These are phyloP conservation scores for Adansonia madagascariensis DNA, from an alignment of 441 rosid species.

Conservation along the genomic window DNA sequence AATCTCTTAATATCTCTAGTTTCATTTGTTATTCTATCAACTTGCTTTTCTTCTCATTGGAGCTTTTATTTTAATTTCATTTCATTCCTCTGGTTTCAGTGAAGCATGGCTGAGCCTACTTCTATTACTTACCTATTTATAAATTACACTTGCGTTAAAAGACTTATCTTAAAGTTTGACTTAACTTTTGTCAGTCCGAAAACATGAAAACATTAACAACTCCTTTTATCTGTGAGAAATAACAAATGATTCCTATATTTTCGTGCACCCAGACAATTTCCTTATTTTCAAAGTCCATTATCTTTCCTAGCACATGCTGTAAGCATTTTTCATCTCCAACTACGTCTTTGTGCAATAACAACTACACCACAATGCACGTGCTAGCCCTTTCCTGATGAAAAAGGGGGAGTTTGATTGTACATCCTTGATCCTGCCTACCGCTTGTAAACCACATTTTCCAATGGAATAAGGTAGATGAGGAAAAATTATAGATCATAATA, in stretches of 20 bases:
- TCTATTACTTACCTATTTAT: neutral
- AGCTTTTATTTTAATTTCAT: slow-evolving; percentile 8
- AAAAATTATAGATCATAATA: slow-evolving; percentile 1
- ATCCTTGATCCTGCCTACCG: slow-evolving; percentile 1
- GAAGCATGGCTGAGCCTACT: slow-evolving; percentile 2
- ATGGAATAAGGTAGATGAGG: neutral
- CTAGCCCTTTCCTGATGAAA: neutral
- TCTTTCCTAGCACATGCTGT: neutral
- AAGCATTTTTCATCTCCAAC: neutral
- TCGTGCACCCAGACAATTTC: neutral
- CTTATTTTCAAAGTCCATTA: neutral
- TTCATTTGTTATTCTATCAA: neutral
- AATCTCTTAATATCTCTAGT: slow-evolving; percentile 29
- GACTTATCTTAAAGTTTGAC: neutral
- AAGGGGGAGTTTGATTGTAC: neutral
- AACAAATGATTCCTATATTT: neutral
- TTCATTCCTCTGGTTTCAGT: neutral
- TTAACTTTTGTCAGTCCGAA: neutral
- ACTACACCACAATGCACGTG: neutral
- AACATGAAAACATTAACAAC: neutral
- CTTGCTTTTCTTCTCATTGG: neutral
- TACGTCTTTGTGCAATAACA: neutral
- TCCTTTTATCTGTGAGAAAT: neutral
- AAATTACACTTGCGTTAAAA: neutral
- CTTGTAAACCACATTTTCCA: neutral